Conservation (phyloP, 306 rosid genomes). For the Abrus pulchellus region DNA sequence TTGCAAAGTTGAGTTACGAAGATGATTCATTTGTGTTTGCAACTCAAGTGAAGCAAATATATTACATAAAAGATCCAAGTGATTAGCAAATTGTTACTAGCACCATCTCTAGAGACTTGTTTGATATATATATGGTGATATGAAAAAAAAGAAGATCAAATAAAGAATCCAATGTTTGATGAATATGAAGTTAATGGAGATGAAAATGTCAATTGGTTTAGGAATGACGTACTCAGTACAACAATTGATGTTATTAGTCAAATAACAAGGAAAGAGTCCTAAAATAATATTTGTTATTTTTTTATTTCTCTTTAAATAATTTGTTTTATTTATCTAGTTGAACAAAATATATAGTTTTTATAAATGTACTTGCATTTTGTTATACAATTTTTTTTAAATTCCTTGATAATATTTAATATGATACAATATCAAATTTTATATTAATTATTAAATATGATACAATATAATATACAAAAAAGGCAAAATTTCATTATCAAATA, state of each 20-base stretch:
- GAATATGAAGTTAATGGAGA: not conserved
- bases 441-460: no score
- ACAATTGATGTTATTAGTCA: not conserved
- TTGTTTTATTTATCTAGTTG: no score
- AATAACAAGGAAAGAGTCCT: no score
- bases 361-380: no score
- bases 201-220: not conserved
- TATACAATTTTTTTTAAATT: no score
- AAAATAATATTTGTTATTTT: no score
- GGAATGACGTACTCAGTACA: not conserved
- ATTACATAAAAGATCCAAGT: not conserved
- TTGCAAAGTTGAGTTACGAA: not conserved
- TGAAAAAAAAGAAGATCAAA: not conserved
- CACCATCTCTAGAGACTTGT: not conserved
- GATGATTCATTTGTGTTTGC: not conserved
- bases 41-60: not conserved
- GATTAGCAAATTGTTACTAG: not conserved
- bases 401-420: no score
- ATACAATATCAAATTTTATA: no score
- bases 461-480: no score
- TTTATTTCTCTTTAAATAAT: no score
- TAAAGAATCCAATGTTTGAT: not conserved
- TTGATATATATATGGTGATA: not conserved
- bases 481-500: no score
- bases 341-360: no score